Conservation (phyloP, 2,329 filamentous ascomycete genomes). For the Akanthomyces dipterigenus region DNA sequence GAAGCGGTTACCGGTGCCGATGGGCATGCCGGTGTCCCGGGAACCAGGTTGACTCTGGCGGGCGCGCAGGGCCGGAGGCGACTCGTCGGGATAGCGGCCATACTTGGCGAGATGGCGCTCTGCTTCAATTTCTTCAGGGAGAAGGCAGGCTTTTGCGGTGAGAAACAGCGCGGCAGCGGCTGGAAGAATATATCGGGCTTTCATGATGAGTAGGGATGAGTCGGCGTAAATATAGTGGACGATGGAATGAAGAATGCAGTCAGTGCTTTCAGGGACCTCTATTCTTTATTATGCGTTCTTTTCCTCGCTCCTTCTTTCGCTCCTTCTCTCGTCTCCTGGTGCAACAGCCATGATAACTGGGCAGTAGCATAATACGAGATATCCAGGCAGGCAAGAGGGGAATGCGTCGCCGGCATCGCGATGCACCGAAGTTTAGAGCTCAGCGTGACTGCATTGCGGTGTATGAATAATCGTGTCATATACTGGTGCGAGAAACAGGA, state of each 20-base stretch:
- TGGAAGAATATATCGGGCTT: conserved; percentile 17
- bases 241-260: not conserved
- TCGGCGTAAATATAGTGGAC: too few species aligned
- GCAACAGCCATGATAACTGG: too few species aligned
- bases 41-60: conserved; percentile 12
- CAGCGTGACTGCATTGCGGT: too few species aligned
- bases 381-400: too few species aligned
- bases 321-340: too few species aligned
- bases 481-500: too few species aligned
- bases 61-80: conserved; percentile 1
- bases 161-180: conserved; percentile 19
- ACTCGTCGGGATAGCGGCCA: not conserved
- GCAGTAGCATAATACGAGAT: too few species aligned
- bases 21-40: conserved; percentile 24
- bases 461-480: too few species aligned
- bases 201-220: conserved; percentile 19
- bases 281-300: too few species aligned
- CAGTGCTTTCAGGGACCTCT: not conserved
- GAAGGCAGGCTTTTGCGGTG: conserved; percentile 28
- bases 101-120: conserved; percentile 11
- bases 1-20: conserved; percentile 38
- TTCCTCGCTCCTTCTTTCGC: too few species aligned
- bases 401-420: too few species aligned
- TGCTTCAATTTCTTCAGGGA: conserved; percentile 28
- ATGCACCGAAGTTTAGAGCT: too few species aligned